A percentile compares a stretch with the other conserved stretches of the same genome.
phyloP scores from a whole-genome alignment of 495 filamentous ascomycete genomes.

The Penicillium turbatum region DNA sequence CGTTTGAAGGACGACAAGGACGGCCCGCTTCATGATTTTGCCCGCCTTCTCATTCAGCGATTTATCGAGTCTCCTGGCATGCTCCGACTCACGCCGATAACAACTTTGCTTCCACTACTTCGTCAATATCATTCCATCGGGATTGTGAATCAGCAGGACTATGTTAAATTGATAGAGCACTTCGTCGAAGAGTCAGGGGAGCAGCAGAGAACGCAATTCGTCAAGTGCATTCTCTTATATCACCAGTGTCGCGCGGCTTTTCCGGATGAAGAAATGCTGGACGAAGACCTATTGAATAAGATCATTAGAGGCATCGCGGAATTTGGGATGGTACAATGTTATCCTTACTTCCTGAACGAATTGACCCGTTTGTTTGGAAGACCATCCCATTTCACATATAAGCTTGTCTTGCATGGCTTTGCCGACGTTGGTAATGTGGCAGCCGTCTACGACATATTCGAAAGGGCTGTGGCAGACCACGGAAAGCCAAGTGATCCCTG shows the following conservation, averaged over 20 bases:
- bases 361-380: conserved; percentile 31
- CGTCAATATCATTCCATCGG: conserved; percentile 19
- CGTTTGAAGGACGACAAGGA: no score
- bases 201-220: conserved; percentile 17
- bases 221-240: conserved; percentile 35
- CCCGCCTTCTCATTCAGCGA: not conserved
- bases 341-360: conserved; percentile 54
- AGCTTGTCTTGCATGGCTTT: conserved; percentile 26
- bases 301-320: conserved; percentile 22
- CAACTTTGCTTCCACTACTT: conserved; percentile 26
- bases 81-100: conserved; percentile 13
- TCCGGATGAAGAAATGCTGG: conserved; percentile 15
- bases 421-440: conserved; percentile 30
- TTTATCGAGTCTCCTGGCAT: not conserved
- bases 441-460: conserved; percentile 30
- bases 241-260: conserved; percentile 37
- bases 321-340: conserved; percentile 27
- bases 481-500: conserved; percentile 28
- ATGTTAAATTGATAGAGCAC: conserved; percentile 26
- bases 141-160: conserved; percentile 22
- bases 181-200: conserved; percentile 24
- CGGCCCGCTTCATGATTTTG: not conserved
- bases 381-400: conserved; percentile 29
- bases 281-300: conserved; percentile 14
- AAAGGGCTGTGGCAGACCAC: conserved; percentile 32